These are phyloP conservation scores for Aspergillus bombycis DNA, from an alignment of 2,329 filamentous ascomycete species.

Conservation along the genomic window DNA sequence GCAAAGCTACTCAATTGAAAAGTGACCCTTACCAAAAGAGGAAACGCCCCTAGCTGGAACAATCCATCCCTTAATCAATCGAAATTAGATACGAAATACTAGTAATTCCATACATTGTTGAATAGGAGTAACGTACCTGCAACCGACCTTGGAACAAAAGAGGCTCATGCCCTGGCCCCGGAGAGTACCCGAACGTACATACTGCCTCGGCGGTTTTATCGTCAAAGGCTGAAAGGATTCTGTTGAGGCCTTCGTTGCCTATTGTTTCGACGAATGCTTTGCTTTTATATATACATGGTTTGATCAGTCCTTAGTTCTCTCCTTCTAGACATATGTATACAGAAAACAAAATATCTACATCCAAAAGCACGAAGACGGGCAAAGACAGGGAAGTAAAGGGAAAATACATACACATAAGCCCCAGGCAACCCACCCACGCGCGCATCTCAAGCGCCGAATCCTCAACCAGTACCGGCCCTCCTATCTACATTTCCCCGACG, in stretches of 20 bases:
- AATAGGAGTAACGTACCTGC: constrained; percentile 11
- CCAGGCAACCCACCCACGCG: constrained; percentile 77
- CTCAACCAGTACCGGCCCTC: constrained; percentile 83
- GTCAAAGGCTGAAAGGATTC: constrained; percentile 75
- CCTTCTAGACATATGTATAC: background rate
- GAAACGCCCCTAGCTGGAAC: constrained; percentile 74
- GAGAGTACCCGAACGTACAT: constrained; percentile 84
- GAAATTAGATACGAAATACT: background rate
- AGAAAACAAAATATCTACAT: background rate
- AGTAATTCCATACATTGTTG: too few relatives aligned
- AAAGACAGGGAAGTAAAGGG: constrained; percentile 35
- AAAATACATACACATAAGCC: constrained; percentile 74
- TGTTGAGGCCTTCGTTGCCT: constrained; percentile 78
- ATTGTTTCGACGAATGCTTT: constrained; percentile 85
- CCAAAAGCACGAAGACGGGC: too few relatives aligned
- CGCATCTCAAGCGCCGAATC: constrained; percentile 88
- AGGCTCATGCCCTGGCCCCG: constrained; percentile 75
- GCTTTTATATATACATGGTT: constrained; percentile 46
- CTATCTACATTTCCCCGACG: constrained; percentile 54
- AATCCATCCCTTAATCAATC: constrained; percentile 62
- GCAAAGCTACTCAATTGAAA: too few relatives aligned
- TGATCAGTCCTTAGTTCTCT: background rate
- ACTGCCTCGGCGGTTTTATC: constrained; percentile 88
- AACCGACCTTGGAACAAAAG: constrained; percentile 75
- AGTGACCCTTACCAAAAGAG: constrained; percentile 68